Evolutionary conservation across 371 early-diverging fungal species (phyloP).

Genomic region (Conidiobolus incongruus): DNA sequence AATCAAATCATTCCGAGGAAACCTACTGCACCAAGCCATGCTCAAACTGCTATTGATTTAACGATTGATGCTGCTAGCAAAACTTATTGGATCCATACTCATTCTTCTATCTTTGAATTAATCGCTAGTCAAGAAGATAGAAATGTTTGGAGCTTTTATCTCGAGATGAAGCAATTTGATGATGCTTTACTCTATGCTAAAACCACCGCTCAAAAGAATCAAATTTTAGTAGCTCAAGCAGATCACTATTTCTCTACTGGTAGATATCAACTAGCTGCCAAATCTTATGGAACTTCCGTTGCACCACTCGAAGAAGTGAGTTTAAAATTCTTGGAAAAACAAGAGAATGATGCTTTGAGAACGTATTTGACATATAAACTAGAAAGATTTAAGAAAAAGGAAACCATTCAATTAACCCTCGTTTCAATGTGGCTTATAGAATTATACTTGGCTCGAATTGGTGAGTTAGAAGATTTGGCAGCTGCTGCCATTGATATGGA

Average conservation of each 20-base stretch:
- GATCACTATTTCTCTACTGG: constrained; percentile 55
- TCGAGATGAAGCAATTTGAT: constrained; percentile 47
- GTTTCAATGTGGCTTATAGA: constrained; percentile 77
- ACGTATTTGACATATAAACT: constrained; percentile 44
- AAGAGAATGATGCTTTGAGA: constrained; percentile 48
- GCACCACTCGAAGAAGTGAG: constrained; percentile 71
- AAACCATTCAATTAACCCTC: constrained; percentile 55
- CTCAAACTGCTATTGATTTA: constrained; percentile 12
- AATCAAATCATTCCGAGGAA: constrained; percentile 56
- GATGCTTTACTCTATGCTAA: constrained; percentile 51
- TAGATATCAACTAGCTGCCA: constrained; percentile 50
- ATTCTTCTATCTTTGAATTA: constrained; percentile 54
- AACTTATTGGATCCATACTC: constrained; percentile 79
- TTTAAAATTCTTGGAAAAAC: constrained; percentile 51
- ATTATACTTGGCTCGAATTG: constrained; percentile 49
- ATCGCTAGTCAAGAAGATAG: constrained; percentile 72
- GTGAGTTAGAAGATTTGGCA: constrained; percentile 33
- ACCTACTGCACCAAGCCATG: constrained; percentile 12
- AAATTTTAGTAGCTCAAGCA: constrained; percentile 60
- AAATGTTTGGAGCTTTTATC: constrained; percentile 74
- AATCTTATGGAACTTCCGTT: constrained; percentile 57
- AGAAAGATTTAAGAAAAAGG: constrained; percentile 35
- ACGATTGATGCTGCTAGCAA: constrained; percentile 46
- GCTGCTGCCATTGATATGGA: constrained; percentile 20
- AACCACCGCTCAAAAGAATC: constrained; percentile 44